These are phyloP conservation scores for Volutella citrinella DNA, from an alignment of 2,329 filamentous ascomycete species.

Conservation along the genomic window DNA sequence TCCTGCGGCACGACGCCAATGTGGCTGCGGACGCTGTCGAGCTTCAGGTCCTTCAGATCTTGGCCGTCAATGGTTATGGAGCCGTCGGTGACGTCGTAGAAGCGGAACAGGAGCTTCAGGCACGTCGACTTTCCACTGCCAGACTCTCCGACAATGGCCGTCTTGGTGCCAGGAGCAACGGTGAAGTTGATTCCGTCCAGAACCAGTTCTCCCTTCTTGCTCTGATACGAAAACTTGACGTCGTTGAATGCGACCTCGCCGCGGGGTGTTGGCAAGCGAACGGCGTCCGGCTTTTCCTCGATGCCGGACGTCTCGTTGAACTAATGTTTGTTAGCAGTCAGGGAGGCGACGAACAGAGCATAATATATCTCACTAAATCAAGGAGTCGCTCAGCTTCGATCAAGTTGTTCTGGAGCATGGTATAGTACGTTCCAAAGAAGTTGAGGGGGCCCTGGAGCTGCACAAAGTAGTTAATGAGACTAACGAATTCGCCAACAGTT, in stretches of 20 bases:
- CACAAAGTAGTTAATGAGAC: constrained; percentile 56
- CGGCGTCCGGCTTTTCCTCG: constrained; percentile 39
- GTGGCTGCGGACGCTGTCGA: constrained; percentile 36
- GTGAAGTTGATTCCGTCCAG: constrained; percentile 40
- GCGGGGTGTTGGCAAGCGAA: constrained; percentile 24
- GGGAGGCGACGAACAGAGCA: rapidly evolving
- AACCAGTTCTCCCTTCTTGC: constrained; percentile 32
- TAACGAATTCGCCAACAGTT: constrained; percentile 55
- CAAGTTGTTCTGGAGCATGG: constrained; percentile 43
- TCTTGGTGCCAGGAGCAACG: constrained; percentile 42
- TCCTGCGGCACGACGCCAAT: constrained; percentile 46
- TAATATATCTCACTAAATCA: constrained; percentile 32
- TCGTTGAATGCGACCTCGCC: constrained; percentile 41
- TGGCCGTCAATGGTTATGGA: constrained; percentile 45
- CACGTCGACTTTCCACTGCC: constrained; percentile 48
- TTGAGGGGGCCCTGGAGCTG: constrained; percentile 60
- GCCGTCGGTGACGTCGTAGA: constrained; percentile 46
- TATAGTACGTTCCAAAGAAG: constrained; percentile 54
- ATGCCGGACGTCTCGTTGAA: constrained; percentile 44
- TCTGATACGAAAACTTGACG: constrained; percentile 43
- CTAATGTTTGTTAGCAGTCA: constrained; percentile 19
- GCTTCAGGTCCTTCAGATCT: constrained; percentile 40
- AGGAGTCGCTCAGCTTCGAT: constrained; percentile 45
- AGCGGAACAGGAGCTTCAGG: constrained; percentile 48
- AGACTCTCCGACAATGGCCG: constrained; percentile 44